Evolutionary conservation across 2,329 filamentous ascomycete species (phyloP), one percentile per base, ranked within the genome.

Genomic region (Monosporascus sp.): DNA sequence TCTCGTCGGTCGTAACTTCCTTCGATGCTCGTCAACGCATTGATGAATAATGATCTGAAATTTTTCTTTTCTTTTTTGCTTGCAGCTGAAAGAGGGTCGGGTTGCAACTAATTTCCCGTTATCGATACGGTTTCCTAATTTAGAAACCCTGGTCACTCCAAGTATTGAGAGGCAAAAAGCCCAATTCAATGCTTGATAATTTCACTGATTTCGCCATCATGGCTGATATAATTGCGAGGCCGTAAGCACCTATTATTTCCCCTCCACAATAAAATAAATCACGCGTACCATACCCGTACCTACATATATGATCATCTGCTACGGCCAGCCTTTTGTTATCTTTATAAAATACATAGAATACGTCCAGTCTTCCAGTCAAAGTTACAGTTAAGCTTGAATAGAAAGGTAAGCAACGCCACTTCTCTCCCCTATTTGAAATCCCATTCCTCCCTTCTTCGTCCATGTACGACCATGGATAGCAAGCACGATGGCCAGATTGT

Each of bases 101-200:
- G 22, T 22, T 26, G 24, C 43, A 46, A 16, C 43, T 31, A 19
- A 46, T 46, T 46, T 46, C 43, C 22, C 43, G 43, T 46, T 46
- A 46, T 46, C 43, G 43, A 46, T 46, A 46, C 43, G 43, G 43
- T 46, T 46, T 46, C 43, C 43, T 46, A 46, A 46, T 26, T 46
- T 46, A 46, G 43, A 46, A 46, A 46, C 43, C 22, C 26, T 22
- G 14, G 20, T 24, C 7, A 19, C 17, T 20, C 38, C 19, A 41
- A 6, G 38, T 41, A 41, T 17, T 41, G 3, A n/a, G 17, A 19
- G 4, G 38, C 17, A n/a, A 8, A 20, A 43, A 20, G 14, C n/a
- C 20, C n/a, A 8, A 24, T 43, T 43, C 5, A 43, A 43, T 20
- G 24, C 43, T 27, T 46, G 43, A 26, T 46, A 27, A 46, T 26